phyloP scores from a whole-genome alignment of 192 early-diverging fungal genomes.

The Coemansia sp. region DNA sequence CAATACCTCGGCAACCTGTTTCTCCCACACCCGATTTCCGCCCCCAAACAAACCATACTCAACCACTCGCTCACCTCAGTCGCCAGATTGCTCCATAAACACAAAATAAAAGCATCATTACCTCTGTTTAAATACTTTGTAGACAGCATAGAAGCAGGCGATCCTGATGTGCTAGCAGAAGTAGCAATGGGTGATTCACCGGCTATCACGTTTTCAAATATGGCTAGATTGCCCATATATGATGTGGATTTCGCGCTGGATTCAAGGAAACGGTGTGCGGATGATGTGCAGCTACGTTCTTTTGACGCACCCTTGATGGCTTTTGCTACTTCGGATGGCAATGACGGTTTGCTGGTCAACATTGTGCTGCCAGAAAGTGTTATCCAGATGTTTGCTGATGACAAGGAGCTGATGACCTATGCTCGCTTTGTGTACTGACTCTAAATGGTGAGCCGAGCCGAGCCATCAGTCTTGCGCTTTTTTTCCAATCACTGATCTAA shows the following conservation, averaged over 20 bases:
- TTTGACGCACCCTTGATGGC: conserved; percentile 24
- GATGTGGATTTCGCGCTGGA: conserved; percentile 11
- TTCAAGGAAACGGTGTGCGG: not conserved
- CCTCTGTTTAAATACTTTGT: not conserved
- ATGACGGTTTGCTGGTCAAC: conserved; percentile 23
- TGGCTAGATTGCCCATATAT: conserved; percentile 7
- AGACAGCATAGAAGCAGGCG: not conserved
- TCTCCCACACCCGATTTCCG: conserved; percentile 10
- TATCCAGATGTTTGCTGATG: not conserved
- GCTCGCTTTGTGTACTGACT: not conserved
- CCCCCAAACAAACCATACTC: conserved; percentile 11
- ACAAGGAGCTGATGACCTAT: not conserved
- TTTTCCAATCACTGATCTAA: too few species aligned
- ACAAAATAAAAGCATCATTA: not conserved
- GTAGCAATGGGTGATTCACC: conserved; percentile 24
- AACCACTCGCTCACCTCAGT: conserved; percentile 6
- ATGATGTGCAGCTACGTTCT: conserved; percentile 20
- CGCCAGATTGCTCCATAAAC: conserved; percentile 1
- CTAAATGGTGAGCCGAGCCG: not conserved
- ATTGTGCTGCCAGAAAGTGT: conserved; percentile 12
- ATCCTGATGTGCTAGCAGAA: conserved; percentile 6
- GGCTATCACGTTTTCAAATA: conserved; percentile 28
- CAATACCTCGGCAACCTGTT: conserved; percentile 26
- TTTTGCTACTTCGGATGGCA: conserved; percentile 25
- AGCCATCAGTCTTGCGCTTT: not conserved